Base-by-base conservation (phyloP, 2,329 filamentous ascomycete species). In the Scedosporium dehoogii region DNA sequence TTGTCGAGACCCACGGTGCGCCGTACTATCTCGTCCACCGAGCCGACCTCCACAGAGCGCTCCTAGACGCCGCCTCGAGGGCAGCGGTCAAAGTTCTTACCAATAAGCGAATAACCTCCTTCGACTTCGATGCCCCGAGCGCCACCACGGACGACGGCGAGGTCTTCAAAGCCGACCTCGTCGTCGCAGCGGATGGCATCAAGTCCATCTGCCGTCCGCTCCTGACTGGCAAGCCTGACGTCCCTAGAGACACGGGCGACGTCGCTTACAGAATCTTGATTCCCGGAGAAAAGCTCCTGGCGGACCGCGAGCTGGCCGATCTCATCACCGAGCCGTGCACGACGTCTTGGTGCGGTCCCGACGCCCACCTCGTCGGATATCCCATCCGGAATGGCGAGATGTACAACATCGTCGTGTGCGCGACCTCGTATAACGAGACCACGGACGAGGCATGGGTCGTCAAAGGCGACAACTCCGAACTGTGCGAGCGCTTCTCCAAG, bases 161-260 rank as follows among this genome's bases (percentile, higher is more conserved):
- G 29, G 66, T 64, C 1, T 74, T 81, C 5, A 68, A 75, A 21
- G 78, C 75, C 5, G 81, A 84, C 65, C 65, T 85, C 2, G 70
- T 85, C 16, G 69, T 84, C 7, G 81, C 74, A 1, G 80, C 79
- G 0, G 82, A 85, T 62, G 82, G 82, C 7, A 79, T 84, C 66
- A 82, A 82, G 66, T 81, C 78, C 18, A 68, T 71, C 7, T 74
- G 78, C 6, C 73, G 81, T 1, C 70, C 71, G 58, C 73, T 63
- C 74, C 29, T 58, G 10, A 58, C 56, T 4, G 29, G 56, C 56
- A 25, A 58, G 56, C 10, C 25, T 23, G 56, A 70, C 70, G 25
- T 66, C 68, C 66, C 67, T 3, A 65, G 59, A 7, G 64, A 58
- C 23, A 74, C 76, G 0, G 75, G 74, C 0, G 78, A 76, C 61